Percentiles rank a stretch among this genome's conserved stretches.
Evolutionary conservation across 352 stramenopile genomes (phyloP).

Genomic region (Phytophthora hibernalis): DNA sequence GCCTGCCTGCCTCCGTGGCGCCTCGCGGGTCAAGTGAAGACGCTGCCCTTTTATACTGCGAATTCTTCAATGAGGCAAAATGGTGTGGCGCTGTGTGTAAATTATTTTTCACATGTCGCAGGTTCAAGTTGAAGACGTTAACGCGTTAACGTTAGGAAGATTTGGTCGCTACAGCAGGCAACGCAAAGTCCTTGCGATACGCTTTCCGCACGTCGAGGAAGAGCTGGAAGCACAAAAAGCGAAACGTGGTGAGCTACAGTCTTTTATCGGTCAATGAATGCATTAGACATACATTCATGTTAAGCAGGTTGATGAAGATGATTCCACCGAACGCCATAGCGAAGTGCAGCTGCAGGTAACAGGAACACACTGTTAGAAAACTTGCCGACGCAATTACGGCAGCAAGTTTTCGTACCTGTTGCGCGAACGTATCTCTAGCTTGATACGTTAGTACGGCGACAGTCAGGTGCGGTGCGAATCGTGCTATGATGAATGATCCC

Average conservation of each 20-base stretch:
- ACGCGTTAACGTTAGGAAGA: slow-evolving; percentile 10
- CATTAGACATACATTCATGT: slow-evolving; percentile 48
- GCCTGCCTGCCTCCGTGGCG: slow-evolving; percentile 11
- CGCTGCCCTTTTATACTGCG: slow-evolving; percentile 13
- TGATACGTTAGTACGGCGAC: slow-evolving; percentile 62
- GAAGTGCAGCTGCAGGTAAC: slow-evolving; percentile 54
- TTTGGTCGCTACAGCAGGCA: background rate
- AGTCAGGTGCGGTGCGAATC: slow-evolving; percentile 51
- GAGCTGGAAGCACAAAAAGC: slow-evolving; percentile 40
- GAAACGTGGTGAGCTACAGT: slow-evolving; percentile 1
- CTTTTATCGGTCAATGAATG: background rate
- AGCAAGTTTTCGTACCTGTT: slow-evolving; percentile 41
- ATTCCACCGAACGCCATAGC: slow-evolving; percentile 80
- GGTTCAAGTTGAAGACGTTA: slow-evolving; percentile 6
- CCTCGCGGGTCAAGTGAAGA: background rate
- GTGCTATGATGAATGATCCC: slow-evolving; percentile 51
- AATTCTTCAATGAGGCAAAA: slow-evolving; percentile 25
- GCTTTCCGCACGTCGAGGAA: slow-evolving; percentile 62
- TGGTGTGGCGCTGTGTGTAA: slow-evolving; percentile 5
- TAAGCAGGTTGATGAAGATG: slow-evolving; percentile 78
- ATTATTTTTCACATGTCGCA: slow-evolving; percentile 15
- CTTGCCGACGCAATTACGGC: background rate
- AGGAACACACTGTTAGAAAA: background rate
- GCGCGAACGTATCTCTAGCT: slow-evolving; percentile 44
- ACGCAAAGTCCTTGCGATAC: slow-evolving; percentile 53